phyloP scores from a whole-genome alignment of 179 eudicot species.

The Beta corolliflora region DNA sequence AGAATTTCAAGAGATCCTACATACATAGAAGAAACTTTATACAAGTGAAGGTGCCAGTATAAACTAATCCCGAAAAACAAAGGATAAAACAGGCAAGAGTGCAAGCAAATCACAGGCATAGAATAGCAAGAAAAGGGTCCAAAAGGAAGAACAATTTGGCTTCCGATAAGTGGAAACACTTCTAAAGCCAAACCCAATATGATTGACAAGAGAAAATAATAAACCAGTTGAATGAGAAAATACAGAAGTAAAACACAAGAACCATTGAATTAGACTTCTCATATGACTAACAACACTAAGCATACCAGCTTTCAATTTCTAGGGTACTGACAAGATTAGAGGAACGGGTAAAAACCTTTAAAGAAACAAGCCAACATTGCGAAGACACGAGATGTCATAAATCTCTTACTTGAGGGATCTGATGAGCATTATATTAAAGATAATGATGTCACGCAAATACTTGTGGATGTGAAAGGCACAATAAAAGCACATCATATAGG shows the following conservation, averaged over 20 bases:
- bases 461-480: background rate
- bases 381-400: background rate
- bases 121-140: background rate
- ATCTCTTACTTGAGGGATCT: background rate
- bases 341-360: background rate
- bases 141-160: background rate
- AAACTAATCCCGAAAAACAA: background rate
- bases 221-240: background rate
- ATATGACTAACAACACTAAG: background rate
- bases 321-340: background rate
- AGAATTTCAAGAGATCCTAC: background rate
- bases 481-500: background rate
- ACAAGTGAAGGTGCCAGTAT: background rate
- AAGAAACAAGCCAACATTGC: background rate
- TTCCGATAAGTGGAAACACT: background rate
- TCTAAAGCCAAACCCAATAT: background rate
- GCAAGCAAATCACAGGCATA: background rate
- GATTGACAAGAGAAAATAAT: background rate
- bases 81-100: background rate
- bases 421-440: background rate
- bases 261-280: background rate
- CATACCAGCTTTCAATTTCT: background rate
- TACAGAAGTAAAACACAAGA: background rate
- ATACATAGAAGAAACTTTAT: background rate
- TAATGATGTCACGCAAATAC: background rate